These are phyloP conservation scores for Larix kaempferi DNA, from an alignment of 75 land plant species.

Conservation along the genomic window DNA sequence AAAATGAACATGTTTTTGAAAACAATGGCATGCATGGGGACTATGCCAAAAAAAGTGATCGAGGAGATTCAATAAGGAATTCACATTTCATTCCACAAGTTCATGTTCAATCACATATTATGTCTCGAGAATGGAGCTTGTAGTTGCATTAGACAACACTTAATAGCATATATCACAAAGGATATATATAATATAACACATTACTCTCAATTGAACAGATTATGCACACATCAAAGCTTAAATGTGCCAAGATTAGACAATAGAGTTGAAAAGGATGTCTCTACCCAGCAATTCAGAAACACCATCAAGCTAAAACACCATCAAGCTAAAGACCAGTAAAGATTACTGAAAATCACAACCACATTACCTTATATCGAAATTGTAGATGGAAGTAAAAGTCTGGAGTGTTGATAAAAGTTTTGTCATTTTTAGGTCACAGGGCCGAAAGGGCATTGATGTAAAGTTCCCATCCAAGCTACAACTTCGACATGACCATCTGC, in stretches of 20 bases:
- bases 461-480: conserved; percentile 43
- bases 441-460: conserved; percentile 51
- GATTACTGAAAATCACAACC: conserved; percentile 18
- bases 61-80: background rate
- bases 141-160: background rate
- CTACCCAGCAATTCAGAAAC: background rate
- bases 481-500: conserved; percentile 69
- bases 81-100: background rate
- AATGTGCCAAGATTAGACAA: background rate
- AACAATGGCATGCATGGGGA: no score
- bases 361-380: conserved; percentile 27
- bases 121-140: background rate
- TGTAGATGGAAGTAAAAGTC: conserved; percentile 52
- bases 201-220: background rate
- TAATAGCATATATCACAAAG: background rate
- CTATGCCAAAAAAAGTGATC: background rate
- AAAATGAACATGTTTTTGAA: background rate
- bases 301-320: background rate
- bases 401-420: conserved; percentile 58
- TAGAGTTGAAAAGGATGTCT: background rate
- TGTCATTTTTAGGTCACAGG: conserved; percentile 87
- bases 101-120: background rate
- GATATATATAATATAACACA: background rate
- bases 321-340: no score
- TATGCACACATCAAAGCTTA: background rate